Base-by-base conservation (phyloP, 2,329 filamentous ascomycete genomes). In the Paraconiothyrium brasiliense region DNA sequence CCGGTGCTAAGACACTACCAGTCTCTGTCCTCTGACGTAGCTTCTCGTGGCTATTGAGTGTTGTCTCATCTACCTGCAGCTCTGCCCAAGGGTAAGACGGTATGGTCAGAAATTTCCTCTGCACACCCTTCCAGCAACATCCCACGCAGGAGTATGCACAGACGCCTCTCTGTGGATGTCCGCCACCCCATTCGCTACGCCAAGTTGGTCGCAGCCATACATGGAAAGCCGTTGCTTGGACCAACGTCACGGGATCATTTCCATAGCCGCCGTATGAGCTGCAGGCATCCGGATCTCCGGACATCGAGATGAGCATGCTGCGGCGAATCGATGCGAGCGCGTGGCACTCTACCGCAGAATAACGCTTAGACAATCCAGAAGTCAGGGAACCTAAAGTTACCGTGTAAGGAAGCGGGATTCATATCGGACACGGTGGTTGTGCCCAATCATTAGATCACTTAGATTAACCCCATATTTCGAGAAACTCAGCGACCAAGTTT, bases 401-500 rank as follows among this genome's bases (percentile, higher is more conserved):
- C 67, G 60, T 57, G 66, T 63, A 56, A 54, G 58, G 64, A 61
- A 56, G 61, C 54, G 51, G 44, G 30, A 57, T 64, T 59, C 69
- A 69, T 71, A 63, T 71, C 54, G 58, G 57, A 37, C 24, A 64
- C 60, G 58, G 65, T 64, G 48, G 34, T 51, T 41, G 60, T 69
- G 60, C 63, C 73, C 71, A 74, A 73, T 73, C 62, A 62, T 66
- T 61, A 68, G 60, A 67, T 60, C 57, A 44, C 39, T 66, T 75
- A 75, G 51, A 76, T 76, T 74, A 71, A 71, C 61, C 59, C 64
- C 66, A 71, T 70, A 71, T 70, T 60, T 61, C 63, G 62, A 65
- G 57, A 54, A 60, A 67, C 62, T 62, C 58, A 63, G 58, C 66
- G 63, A 72, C 66, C 66, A 71, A 60, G 57, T 51, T 65, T 65